Evolutionary conservation across 768 basidiomycete species (phyloP).

Genomic region (Suillus brevipes): DNA sequence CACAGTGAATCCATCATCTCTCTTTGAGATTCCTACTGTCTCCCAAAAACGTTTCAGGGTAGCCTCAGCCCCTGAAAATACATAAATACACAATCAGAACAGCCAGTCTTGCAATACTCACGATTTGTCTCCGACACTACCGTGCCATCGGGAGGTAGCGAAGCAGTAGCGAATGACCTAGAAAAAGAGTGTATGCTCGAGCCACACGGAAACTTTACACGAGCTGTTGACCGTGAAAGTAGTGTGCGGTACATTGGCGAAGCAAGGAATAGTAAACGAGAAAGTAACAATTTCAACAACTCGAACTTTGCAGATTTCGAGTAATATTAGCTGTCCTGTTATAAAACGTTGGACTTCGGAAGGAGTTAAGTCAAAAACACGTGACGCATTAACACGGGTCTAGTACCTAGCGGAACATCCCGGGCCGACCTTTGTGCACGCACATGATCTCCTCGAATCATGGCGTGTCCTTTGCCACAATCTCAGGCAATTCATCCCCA

Average conservation of each 20-base stretch:
- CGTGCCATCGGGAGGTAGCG: constrained; percentile 39
- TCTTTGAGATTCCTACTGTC: constrained; percentile 72
- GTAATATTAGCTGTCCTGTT: neutral
- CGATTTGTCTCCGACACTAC: constrained; percentile 65
- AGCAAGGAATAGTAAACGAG: neutral
- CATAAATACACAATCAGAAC: constrained; percentile 7
- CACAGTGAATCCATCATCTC: constrained; percentile 53
- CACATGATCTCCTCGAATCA: no score
- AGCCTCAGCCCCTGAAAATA: constrained; percentile 71
- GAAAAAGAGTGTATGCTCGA: neutral
- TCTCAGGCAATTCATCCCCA: no score
- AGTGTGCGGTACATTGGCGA: constrained; percentile 1
- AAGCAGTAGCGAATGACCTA: constrained; percentile 14
- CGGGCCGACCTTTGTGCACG: no score
- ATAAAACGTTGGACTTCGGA: neutral
- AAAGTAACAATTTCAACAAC: neutral
- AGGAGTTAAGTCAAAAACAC: constrained; percentile 18
- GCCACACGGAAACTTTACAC: neutral
- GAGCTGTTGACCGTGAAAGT: neutral
- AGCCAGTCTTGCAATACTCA: constrained; percentile 29
- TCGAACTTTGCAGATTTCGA: neutral
- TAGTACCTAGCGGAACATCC: no score
- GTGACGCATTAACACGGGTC: constrained; percentile 16
- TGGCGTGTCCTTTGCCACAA: no score
- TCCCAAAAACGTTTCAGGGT: constrained; percentile 95